Percentiles rank a stretch among this genome's conserved stretches.
phyloP scores from a whole-genome alignment of 768 basidiomycete genomes.

The Hygrocybe coccinea region DNA sequence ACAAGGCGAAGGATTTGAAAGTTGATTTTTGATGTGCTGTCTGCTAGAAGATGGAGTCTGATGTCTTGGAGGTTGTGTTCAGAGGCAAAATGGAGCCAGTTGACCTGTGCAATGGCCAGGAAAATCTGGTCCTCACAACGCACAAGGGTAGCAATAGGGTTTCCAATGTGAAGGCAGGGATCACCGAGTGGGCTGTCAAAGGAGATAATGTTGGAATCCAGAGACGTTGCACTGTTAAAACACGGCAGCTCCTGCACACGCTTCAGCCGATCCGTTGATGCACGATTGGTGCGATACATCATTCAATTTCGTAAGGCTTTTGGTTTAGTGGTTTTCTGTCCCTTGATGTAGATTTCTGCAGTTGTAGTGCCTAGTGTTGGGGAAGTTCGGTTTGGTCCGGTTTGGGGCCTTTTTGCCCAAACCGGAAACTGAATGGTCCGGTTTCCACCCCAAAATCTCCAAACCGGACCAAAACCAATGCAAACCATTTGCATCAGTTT shows the following conservation, averaged over 20 bases:
- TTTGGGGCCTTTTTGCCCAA: too few relatives aligned
- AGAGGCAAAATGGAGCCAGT: constrained; percentile 18
- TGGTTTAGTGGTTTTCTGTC: constrained; percentile 6
- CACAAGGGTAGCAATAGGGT: constrained; percentile 24
- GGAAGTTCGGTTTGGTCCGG: too few relatives aligned
- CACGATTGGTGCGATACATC: not conserved
- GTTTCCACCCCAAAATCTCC: too few relatives aligned
- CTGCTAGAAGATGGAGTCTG: too few relatives aligned
- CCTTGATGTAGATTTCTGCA: not conserved
- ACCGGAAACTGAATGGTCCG: too few relatives aligned
- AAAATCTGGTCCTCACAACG: constrained; percentile 20
- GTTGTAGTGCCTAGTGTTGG: too few relatives aligned
- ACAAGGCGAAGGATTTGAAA: too few relatives aligned
- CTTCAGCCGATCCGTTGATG: constrained; percentile 7
- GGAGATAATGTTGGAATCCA: not conserved
- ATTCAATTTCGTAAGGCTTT: not conserved
- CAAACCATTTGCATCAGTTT: too few relatives aligned
- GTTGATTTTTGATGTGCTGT: too few relatives aligned
- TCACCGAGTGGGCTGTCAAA: not conserved
- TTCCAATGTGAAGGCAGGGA: not conserved
- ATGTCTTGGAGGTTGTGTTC: constrained; percentile 11
- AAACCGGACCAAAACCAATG: too few relatives aligned
- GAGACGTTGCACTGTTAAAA: not conserved
- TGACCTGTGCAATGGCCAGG: constrained; percentile 27
- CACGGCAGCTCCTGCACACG: constrained; percentile 1